Percentiles rank a stretch among this genome's conserved stretches.
Conservation (phyloP, 257 asterid genomes). For the Thymus mandschuricus region DNA sequence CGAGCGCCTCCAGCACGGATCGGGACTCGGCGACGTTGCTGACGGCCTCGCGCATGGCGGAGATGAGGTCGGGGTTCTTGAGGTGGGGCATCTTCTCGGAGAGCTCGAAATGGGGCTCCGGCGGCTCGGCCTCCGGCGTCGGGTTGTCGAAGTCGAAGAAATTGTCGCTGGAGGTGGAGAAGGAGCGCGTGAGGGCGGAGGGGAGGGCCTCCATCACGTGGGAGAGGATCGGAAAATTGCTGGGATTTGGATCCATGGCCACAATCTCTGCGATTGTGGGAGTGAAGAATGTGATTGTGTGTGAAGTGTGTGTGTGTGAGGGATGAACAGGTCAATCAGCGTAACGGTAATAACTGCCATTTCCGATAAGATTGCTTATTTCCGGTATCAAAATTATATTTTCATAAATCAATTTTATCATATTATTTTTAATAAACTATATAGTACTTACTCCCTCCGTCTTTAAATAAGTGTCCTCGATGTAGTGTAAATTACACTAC, state of each 20-base stretch:
- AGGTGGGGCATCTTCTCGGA: constrained; percentile 86
- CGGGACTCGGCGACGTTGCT: constrained; percentile 77
- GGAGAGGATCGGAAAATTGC: constrained; percentile 74
- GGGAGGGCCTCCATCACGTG: constrained; percentile 72
- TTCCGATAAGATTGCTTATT: too few relatives aligned
- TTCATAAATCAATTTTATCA: too few relatives aligned
- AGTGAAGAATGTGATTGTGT: not conserved
- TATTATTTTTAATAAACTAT: too few relatives aligned
- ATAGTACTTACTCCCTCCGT: too few relatives aligned
- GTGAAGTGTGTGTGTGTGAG: not conserved
- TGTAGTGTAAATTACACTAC: too few relatives aligned
- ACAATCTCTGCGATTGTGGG: constrained; percentile 1
- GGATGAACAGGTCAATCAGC: constrained; percentile 1
- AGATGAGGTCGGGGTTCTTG: constrained; percentile 59
- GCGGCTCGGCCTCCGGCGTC: constrained; percentile 13
- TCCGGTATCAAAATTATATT: too few relatives aligned
- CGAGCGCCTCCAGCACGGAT: constrained; percentile 63
- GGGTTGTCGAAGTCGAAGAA: constrained; percentile 60
- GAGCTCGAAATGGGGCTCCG: constrained; percentile 75
- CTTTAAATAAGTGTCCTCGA: too few relatives aligned
- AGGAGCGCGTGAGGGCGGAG: constrained; percentile 53
- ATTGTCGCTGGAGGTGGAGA: constrained; percentile 37
- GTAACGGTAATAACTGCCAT: constrained; percentile 4
- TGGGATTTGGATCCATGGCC: constrained; percentile 83
- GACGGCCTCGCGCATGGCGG: constrained; percentile 77